A percentile compares a stretch with the other conserved stretches of the same genome.
Evolutionary conservation across 805 yeast genomes (phyloP).

Genomic region (Ascoidea asiatica): DNA sequence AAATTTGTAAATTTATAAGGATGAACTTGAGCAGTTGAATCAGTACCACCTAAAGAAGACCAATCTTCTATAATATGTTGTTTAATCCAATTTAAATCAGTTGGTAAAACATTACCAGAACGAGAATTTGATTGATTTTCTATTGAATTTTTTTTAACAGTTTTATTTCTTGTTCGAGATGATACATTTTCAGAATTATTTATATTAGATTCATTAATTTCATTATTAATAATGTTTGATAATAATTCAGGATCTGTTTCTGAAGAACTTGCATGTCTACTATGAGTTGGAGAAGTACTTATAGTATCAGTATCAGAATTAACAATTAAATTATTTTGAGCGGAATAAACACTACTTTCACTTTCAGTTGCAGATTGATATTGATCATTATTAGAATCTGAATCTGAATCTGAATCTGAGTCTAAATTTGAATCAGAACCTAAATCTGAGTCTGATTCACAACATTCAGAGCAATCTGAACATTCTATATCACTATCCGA

Average conservation of each 20-base stretch:
- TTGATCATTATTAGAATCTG: too few relatives aligned
- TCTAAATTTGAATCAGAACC: too few relatives aligned
- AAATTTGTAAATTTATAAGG: conserved; percentile 89
- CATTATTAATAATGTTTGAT: background rate
- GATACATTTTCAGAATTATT: background rate
- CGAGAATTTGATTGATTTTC: conserved; percentile 12
- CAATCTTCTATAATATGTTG: conserved; percentile 52
- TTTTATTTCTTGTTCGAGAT: conserved; percentile 13
- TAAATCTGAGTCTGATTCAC: too few relatives aligned
- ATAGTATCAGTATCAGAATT: conserved; percentile 3
- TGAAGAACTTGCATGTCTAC: too few relatives aligned
- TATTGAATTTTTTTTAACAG: conserved; percentile 22
- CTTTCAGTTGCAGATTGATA: too few relatives aligned
- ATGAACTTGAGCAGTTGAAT: conserved; percentile 92
- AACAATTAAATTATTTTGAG: too few relatives aligned
- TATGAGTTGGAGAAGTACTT: conserved; percentile 3
- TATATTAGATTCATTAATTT: background rate
- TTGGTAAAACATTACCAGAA: conserved; percentile 29
- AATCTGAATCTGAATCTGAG: too few relatives aligned
- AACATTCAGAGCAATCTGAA: too few relatives aligned
- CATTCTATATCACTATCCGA: conserved; percentile 1
- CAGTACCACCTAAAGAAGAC: conserved; percentile 71
- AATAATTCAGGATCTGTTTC: conserved; percentile 3
- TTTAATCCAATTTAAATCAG: conserved; percentile 66
- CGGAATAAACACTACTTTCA: too few relatives aligned